Conservation (phyloP, 257 asterid species). For the Solanum rostratum region DNA sequence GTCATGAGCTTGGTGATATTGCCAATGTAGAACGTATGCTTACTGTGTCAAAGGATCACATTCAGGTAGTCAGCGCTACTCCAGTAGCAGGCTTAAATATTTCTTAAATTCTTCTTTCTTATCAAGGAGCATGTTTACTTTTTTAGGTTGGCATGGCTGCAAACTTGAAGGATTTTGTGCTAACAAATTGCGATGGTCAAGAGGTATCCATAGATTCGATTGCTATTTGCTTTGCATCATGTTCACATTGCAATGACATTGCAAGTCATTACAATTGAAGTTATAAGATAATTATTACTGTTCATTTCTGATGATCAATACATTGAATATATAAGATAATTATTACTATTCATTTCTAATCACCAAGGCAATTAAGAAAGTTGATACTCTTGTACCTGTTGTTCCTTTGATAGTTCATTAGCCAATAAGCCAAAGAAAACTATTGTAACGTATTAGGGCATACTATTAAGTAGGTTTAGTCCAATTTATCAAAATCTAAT, state of each 20-base stretch:
- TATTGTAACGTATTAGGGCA: not conserved
- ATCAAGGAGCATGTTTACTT: slow-evolving; percentile 1
- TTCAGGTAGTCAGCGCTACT: slow-evolving; percentile 44
- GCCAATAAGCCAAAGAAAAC: not conserved
- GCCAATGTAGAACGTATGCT: slow-evolving; percentile 47
- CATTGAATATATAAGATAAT: not conserved
- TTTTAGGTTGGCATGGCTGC: slow-evolving; percentile 83
- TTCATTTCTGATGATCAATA: not conserved
- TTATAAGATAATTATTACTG: not conserved
- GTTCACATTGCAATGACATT: not conserved
- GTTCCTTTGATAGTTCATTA: not conserved
- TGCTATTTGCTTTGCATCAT: not conserved
- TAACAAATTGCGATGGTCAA: slow-evolving; percentile 51
- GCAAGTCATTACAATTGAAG: not conserved
- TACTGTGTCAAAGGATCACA: slow-evolving; percentile 70
- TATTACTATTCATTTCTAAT: not conserved
- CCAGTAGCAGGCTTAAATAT: not conserved
- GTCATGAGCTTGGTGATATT: slow-evolving; percentile 59
- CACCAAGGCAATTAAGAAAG: not conserved
- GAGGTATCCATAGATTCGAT: slow-evolving; percentile 41
- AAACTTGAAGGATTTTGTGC: slow-evolving; percentile 62
- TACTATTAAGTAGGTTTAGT: not conserved
- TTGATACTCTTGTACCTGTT: not conserved
- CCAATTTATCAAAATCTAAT: not conserved
- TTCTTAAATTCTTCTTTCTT: not conserved